Evolutionary conservation across 768 basidiomycete species (phyloP).

Genomic region (Collybiopsis luxurians): DNA sequence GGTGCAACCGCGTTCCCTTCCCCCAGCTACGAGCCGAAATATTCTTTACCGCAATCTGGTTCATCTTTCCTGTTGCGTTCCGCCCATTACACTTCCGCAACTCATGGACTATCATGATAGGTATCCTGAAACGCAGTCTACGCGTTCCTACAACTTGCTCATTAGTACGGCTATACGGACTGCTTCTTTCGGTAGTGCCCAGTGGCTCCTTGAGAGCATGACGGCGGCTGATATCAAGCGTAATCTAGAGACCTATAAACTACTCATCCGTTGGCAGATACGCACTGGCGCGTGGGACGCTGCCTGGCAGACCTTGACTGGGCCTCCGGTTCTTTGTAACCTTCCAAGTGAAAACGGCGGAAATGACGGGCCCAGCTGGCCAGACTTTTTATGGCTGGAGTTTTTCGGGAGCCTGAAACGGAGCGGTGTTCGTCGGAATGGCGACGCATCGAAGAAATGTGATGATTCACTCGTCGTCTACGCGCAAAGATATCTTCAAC

Average conservation of each 20-base stretch:
- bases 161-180: constrained; percentile 49
- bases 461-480: constrained; percentile 10
- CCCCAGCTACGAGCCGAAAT: constrained; percentile 25
- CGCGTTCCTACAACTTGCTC: constrained; percentile 45
- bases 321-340: background rate
- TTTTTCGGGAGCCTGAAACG: constrained; percentile 46
- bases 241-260: constrained; percentile 54
- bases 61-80: constrained; percentile 14
- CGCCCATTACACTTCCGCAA: constrained; percentile 28
- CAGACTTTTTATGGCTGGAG: constrained; percentile 58
- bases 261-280: constrained; percentile 56
- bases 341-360: background rate
- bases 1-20: constrained; percentile 14
- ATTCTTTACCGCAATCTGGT: constrained; percentile 43
- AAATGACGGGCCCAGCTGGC: constrained; percentile 22
- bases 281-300: constrained; percentile 52
- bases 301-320: constrained; percentile 42
- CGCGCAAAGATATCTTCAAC: constrained; percentile 28
- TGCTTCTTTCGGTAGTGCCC: constrained; percentile 44
- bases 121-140: constrained; percentile 34
- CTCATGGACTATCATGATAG: constrained; percentile 50
- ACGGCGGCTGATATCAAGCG: constrained; percentile 33
- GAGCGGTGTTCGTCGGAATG: constrained; percentile 23
- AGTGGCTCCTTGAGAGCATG: constrained; percentile 48
- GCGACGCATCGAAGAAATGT: background rate